Evolutionary conservation across 495 filamentous ascomycete genomes (phyloP).

Genomic region (Cairneyella variabilis): DNA sequence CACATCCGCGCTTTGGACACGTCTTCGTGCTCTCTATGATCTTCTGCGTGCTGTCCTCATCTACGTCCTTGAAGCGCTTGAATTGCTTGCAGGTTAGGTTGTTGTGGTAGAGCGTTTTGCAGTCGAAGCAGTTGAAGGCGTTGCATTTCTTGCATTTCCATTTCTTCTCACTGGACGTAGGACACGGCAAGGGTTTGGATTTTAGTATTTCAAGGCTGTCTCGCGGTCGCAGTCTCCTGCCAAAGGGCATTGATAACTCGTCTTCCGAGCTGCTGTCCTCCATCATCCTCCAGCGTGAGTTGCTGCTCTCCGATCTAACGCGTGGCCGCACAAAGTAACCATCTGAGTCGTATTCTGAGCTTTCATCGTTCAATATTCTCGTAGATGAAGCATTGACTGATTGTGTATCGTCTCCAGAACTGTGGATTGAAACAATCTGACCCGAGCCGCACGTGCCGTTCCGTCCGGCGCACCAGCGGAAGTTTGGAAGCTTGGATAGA

Average conservation of each 20-base stretch:
- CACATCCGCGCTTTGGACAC: neutral
- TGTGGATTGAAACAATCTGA: no score
- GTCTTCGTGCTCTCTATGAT: neutral
- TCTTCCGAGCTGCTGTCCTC: no score
- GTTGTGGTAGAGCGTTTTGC: neutral
- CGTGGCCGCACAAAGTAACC: no score
- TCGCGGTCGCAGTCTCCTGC: no score
- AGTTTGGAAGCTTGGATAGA: neutral
- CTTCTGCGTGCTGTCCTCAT: neutral
- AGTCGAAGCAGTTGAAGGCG: neutral
- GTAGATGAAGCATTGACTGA: no score
- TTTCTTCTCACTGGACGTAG: neutral
- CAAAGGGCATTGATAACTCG: no score
- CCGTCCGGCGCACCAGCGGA: neutral
- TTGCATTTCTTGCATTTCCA: neutral
- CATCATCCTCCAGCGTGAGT: no score
- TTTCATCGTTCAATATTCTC: no score
- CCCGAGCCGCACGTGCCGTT: neutral
- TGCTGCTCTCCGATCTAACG: no score
- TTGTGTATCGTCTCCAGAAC: no score
- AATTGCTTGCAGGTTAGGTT: neutral
- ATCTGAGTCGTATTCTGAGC: no score
- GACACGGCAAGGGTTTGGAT: neutral
- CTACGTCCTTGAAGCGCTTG: neutral
- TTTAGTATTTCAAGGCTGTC: neutral